Percentiles rank a stretch among this genome's conserved stretches.
These are phyloP conservation scores for Colletotrichum sojae DNA, from an alignment of 2,329 filamentous ascomycete species.

Conservation along the genomic window DNA sequence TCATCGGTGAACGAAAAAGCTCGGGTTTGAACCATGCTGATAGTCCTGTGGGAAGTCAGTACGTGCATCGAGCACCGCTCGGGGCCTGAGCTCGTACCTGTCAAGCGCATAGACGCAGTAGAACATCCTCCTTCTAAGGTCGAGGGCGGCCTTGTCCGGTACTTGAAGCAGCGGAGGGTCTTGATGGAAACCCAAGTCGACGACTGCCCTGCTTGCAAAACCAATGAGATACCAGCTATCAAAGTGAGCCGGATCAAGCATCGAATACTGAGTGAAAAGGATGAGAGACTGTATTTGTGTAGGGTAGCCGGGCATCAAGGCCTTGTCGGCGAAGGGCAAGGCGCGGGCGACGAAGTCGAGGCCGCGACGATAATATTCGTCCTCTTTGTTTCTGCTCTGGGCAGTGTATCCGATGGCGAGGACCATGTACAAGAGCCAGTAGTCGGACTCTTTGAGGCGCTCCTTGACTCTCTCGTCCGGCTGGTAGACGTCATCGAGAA, in stretches of 20 bases:
- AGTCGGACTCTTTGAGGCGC: slow-evolving; percentile 75
- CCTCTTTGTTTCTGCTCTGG: slow-evolving; percentile 78
- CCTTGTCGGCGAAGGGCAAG: slow-evolving; percentile 83
- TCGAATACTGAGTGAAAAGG: slow-evolving; percentile 88
- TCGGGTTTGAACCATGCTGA: slow-evolving; percentile 88
- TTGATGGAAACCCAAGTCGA: slow-evolving; percentile 94
- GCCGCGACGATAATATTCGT: slow-evolving; percentile 72
- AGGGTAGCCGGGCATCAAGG: slow-evolving; percentile 87
- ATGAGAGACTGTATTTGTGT: slow-evolving; percentile 90
- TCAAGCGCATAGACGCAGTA: slow-evolving; percentile 94
- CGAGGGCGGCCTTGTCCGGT: slow-evolving; percentile 77
- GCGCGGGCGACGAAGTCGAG: slow-evolving; percentile 74
- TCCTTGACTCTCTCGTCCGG: slow-evolving; percentile 68
- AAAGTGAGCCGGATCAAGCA: slow-evolving; percentile 91
- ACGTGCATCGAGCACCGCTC: background rate
- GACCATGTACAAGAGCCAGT: slow-evolving; percentile 91
- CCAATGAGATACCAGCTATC: slow-evolving; percentile 96
- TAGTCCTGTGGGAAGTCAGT: slow-evolving; percentile 69
- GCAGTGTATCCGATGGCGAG: slow-evolving; percentile 85
- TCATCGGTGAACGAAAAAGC: slow-evolving; percentile 96
- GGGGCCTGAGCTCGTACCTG: slow-evolving; percentile 66
- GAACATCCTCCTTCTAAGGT: slow-evolving; percentile 86
- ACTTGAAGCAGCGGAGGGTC: slow-evolving; percentile 82
- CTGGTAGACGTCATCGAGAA: slow-evolving; percentile 86
- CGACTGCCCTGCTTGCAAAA: slow-evolving; percentile 86